A percentile compares a stretch with the other conserved stretches of the same genome.
phyloP scores from a whole-genome alignment of 2,329 filamentous ascomycete species.

The Aspergillus ustus region DNA sequence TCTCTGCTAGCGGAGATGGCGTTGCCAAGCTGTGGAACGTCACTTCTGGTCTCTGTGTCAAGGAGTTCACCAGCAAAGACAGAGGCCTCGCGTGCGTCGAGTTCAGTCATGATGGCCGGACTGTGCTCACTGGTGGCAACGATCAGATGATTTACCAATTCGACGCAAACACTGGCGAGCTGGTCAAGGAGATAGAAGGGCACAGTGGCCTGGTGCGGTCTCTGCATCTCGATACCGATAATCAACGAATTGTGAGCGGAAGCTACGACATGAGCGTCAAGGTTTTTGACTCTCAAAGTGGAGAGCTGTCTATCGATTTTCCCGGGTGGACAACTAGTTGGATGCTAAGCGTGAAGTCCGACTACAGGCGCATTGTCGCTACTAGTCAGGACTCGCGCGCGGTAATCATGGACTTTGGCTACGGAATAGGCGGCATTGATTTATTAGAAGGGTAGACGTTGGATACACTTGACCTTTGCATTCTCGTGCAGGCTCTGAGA shows the following conservation, averaged over 20 bases:
- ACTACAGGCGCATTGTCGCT: slow-evolving; percentile 91
- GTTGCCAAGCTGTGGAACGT: slow-evolving; percentile 96
- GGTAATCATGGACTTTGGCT: slow-evolving; percentile 90
- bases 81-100: slow-evolving; percentile 95
- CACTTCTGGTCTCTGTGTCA: slow-evolving; percentile 82
- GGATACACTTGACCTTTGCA: slow-evolving; percentile 8
- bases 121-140: slow-evolving; percentile 91
- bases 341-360: slow-evolving; percentile 94
- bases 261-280: slow-evolving; percentile 96
- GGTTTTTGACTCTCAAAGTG: slow-evolving; percentile 85
- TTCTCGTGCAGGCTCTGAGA: slow-evolving; percentile 15
- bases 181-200: slow-evolving; percentile 78
- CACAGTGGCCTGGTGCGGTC: slow-evolving; percentile 87
- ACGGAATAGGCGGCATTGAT: slow-evolving; percentile 59
- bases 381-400: slow-evolving; percentile 94
- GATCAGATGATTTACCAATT: slow-evolving; percentile 96
- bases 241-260: slow-evolving; percentile 83
- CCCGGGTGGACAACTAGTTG: slow-evolving; percentile 96
- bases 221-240: slow-evolving; percentile 85
- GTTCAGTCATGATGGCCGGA: slow-evolving; percentile 92
- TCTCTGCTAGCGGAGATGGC: slow-evolving; percentile 92
- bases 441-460: slow-evolving; percentile 49
- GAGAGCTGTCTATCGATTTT: slow-evolving; percentile 78
- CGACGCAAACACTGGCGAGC: slow-evolving; percentile 87
- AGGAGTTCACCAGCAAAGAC: slow-evolving; percentile 87